A percentile compares a stretch with the other conserved stretches of the same genome.
Evolutionary conservation across 768 basidiomycete genomes (phyloP).

Genomic region (Xerocomus spinulosus): DNA sequence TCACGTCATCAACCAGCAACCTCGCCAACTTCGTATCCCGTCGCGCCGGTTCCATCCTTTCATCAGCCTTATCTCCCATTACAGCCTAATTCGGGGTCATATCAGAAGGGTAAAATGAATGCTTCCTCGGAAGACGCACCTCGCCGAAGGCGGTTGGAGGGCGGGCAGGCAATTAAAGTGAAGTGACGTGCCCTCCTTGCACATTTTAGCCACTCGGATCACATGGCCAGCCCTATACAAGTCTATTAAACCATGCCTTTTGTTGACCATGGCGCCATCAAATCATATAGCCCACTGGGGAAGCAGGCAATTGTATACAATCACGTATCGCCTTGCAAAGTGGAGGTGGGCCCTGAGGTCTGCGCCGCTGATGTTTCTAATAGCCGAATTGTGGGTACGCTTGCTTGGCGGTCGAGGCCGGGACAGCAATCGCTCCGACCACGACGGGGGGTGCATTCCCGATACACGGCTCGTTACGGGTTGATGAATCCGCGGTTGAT

Average conservation of each 20-base stretch:
- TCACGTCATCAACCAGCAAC: conserved; percentile 51
- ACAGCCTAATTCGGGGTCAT: conserved; percentile 45
- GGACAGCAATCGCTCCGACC: conserved; percentile 15
- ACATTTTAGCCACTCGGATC: conserved; percentile 26
- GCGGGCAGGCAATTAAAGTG: conserved; percentile 51
- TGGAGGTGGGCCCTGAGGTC: conserved; percentile 4
- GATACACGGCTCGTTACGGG: conserved; percentile 12
- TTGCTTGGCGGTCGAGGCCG: conserved; percentile 1
- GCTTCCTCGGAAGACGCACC: conserved; percentile 38
- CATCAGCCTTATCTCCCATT: conserved; percentile 50
- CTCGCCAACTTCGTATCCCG: conserved; percentile 38
- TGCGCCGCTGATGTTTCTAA: conserved; percentile 8
- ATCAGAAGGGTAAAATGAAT: conserved; percentile 32
- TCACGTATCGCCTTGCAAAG: conserved; percentile 11
- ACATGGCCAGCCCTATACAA: conserved; percentile 22
- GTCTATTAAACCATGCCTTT: conserved; percentile 18
- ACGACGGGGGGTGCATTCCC: conserved; percentile 17
- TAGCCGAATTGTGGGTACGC: conserved; percentile 1
- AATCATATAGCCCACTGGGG: conserved; percentile 19
- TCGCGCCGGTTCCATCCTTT: conserved; percentile 37
- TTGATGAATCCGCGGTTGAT: conserved; percentile 22
- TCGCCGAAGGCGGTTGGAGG: conserved; percentile 54
- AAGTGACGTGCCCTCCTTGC: conserved; percentile 35
- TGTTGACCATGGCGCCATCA: conserved; percentile 15
- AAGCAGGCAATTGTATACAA: conserved; percentile 13